Percentiles rank a stretch among this genome's conserved stretches.
Evolutionary conservation across 1,284 basidiomycete species (phyloP).

Genomic region (Papiliotrema nemorosa): DNA sequence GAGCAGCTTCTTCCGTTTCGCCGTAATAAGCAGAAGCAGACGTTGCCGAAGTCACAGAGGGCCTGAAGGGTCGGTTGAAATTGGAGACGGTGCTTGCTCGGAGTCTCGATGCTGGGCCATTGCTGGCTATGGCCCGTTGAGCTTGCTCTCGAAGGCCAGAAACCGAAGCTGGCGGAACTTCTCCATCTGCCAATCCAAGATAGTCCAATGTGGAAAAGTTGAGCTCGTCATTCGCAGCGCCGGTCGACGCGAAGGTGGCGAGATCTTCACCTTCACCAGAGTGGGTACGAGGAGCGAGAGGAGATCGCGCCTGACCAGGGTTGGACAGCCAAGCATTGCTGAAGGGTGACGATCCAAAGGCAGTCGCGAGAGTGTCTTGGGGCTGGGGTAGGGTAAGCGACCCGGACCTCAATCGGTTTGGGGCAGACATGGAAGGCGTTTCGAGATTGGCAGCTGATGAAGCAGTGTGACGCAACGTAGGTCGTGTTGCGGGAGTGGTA

Average conservation of each 20-base stretch:
- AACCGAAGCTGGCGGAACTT: slow-evolving; percentile 67
- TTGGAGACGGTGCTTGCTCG: slow-evolving; percentile 89
- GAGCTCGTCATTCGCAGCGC: slow-evolving; percentile 71
- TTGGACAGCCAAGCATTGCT: slow-evolving; percentile 80
- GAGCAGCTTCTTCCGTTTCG: slow-evolving; percentile 54
- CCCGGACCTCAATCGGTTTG: slow-evolving; percentile 78
- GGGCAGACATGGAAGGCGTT: slow-evolving; percentile 51
- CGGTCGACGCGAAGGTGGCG: slow-evolving; percentile 62
- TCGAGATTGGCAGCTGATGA: slow-evolving; percentile 57
- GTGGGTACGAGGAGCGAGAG: slow-evolving; percentile 22
- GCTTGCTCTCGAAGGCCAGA: slow-evolving; percentile 79
- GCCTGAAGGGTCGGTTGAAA: slow-evolving; percentile 59
- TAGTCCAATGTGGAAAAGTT: slow-evolving; percentile 92
- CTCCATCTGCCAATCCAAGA: slow-evolving; percentile 70
- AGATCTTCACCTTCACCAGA: slow-evolving; percentile 61
- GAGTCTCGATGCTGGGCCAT: slow-evolving; percentile 63
- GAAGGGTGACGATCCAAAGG: slow-evolving; percentile 81
- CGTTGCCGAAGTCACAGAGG: slow-evolving; percentile 56
- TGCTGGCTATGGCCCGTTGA: slow-evolving; percentile 73
- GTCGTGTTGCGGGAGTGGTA: slow-evolving; percentile 50
- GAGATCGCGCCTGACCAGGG: slow-evolving; percentile 30
- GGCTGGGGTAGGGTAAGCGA: slow-evolving; percentile 71
- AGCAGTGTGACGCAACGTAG: slow-evolving; percentile 70
- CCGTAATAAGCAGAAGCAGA: slow-evolving; percentile 67
- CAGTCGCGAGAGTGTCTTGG: slow-evolving; percentile 65